Evolutionary conservation across 768 basidiomycete genomes (phyloP).

Genomic region (Lentinula sp.): DNA sequence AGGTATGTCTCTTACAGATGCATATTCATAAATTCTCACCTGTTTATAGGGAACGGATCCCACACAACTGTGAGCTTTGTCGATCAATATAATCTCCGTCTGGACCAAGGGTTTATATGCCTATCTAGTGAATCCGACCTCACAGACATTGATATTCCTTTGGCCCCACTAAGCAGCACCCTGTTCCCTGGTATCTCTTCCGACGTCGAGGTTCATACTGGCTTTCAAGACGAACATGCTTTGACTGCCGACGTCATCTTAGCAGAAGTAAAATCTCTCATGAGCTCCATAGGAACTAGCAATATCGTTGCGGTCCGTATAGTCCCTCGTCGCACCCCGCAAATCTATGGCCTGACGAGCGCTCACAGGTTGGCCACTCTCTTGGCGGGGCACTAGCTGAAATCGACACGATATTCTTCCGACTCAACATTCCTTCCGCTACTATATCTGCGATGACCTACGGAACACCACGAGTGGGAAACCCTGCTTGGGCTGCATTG

Average conservation of each 20-base stretch:
- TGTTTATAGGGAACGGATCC: slow-evolving; percentile 32
- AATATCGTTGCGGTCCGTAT: slow-evolving; percentile 24
- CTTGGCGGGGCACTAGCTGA: slow-evolving; percentile 28
- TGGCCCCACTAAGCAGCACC: slow-evolving; percentile 21
- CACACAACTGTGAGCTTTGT: slow-evolving; percentile 25
- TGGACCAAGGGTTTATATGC: background rate
- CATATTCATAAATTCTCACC: background rate
- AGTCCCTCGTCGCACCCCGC: background rate
- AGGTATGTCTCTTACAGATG: slow-evolving; percentile 8
- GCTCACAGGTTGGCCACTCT: slow-evolving; percentile 23
- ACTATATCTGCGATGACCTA: slow-evolving; percentile 3
- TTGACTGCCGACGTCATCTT: slow-evolving; percentile 22
- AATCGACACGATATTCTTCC: slow-evolving; percentile 26
- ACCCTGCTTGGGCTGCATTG: slow-evolving; percentile 1
- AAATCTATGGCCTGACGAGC: background rate
- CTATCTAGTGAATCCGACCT: slow-evolving; percentile 27
- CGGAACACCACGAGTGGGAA: slow-evolving; percentile 4
- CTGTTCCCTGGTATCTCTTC: slow-evolving; percentile 37
- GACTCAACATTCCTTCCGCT: slow-evolving; percentile 22
- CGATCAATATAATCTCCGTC: background rate
- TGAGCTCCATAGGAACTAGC: slow-evolving; percentile 21
- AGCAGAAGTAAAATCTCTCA: slow-evolving; percentile 22
- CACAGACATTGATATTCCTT: slow-evolving; percentile 28
- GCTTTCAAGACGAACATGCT: slow-evolving; percentile 35
- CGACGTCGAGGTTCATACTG: slow-evolving; percentile 31